Evolutionary conservation across 129 eudicot species (phyloP), one percentile per base, ranked within the genome.

Genomic region (carrot (Daucus carota)): DNA sequence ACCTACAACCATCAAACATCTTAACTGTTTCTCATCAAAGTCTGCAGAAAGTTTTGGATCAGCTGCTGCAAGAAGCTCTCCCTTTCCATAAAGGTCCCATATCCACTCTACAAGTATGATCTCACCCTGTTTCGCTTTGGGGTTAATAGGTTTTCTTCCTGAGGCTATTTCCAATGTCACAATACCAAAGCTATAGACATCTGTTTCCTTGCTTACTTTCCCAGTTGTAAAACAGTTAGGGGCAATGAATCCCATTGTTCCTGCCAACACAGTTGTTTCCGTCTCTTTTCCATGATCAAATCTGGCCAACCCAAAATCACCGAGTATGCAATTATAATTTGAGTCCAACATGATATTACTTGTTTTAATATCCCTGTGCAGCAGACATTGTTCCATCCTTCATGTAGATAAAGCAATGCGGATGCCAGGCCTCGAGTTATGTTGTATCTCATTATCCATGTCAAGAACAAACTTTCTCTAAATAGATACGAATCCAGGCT

Each of bases 161-260:
- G 76, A 70, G 4, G 86, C 85, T 31, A 86, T 76, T 46, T 86
- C 84, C 66, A 86, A 48, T 6, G 79, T 84, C 12, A 81, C 88
- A 22, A 86, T 75, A 17, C 90, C 90, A 70, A 78, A 87, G 73
- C 86, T 87, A 65, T 70, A 84, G 13, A 87, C 88, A 76, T 87
- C 90, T 14, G 86, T 78, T 34, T 84, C 85, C 63, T 68, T 81
- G 73, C 88, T 79, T 24, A 83, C 87, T 41, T 73, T 78, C 0
- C 90, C 90, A 0, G 87, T 84, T 16, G 74, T 40, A 8, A 67
- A 62, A 73, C 82, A 76, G 54, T 87, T 86, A 0, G 72, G 72
- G 29, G 44, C 72, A 2, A 67, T 34, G 13, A 33, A 67, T 33
- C 72, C 72, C 43, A 33, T 66, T 66, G 72, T 66, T 28, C 72